Conservation (phyloP, 2,329 filamentous ascomycete genomes). For the Cryphonectria nitschkei region DNA sequence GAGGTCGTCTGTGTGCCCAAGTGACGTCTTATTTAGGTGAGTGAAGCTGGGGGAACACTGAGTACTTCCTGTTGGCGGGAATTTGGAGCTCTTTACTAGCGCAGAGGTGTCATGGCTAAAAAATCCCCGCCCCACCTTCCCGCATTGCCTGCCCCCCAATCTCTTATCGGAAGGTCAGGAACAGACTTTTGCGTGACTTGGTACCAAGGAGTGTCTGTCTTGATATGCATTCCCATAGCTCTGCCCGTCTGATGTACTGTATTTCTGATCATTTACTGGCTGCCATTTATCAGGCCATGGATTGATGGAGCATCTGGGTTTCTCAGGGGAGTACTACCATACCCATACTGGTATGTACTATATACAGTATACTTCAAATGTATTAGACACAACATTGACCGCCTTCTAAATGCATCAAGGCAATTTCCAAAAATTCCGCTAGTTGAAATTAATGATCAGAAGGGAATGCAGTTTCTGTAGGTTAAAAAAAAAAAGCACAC, state of each 20-base stretch:
- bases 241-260: too few relatives aligned
- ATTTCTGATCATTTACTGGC: not conserved
- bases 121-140: constrained; percentile 3
- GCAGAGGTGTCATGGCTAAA: not conserved
- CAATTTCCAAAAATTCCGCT: not conserved
- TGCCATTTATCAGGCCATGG: not conserved
- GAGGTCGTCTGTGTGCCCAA: not conserved
- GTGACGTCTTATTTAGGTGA: constrained; percentile 2
- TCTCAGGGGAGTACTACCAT: not conserved
- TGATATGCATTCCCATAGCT: not conserved
- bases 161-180: constrained; percentile 1
- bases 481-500: not conserved
- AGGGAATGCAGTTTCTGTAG: not conserved
- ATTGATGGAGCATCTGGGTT: not conserved
- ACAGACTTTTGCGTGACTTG: not conserved
- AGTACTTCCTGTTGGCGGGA: not conserved
- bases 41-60: not conserved
- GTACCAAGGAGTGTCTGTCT: not conserved
- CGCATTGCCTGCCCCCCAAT: constrained; percentile 1
- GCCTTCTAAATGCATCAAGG: constrained; percentile 1
- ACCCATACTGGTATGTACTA: not conserved
- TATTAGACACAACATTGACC: not conserved
- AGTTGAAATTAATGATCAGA: not conserved
- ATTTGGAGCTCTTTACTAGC: constrained; percentile 15
- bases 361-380: not conserved